Evolutionary conservation across 106 monocot genomes (phyloP).

Genomic region (Acorus calamus): DNA sequence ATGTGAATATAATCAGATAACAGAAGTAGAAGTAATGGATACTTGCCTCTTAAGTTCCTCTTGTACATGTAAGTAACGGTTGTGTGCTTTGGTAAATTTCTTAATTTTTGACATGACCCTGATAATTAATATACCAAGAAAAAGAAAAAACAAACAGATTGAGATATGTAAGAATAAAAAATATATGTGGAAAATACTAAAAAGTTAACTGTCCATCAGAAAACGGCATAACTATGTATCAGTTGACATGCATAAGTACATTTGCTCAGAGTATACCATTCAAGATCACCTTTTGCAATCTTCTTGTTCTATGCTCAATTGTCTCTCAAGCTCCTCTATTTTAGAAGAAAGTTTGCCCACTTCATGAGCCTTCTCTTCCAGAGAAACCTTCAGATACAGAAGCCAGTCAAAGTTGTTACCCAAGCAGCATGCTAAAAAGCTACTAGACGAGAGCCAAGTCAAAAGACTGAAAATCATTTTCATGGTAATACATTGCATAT

Average conservation of each 20-base stretch:
- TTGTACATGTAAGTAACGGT: slow-evolving; percentile 42
- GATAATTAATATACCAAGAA: too few relatives aligned
- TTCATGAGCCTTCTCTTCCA: slow-evolving; percentile 55
- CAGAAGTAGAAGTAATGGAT: not conserved
- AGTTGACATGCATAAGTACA: not conserved
- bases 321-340: slow-evolving; percentile 17
- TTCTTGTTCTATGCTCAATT: slow-evolving; percentile 15
- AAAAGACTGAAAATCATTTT: not conserved
- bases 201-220: too few relatives aligned
- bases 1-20: too few relatives aligned
- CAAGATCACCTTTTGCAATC: slow-evolving; percentile 17
- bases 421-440: not conserved
- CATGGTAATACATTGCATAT: too few relatives aligned
- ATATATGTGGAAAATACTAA: too few relatives aligned
- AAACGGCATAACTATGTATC: not conserved
- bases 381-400: slow-evolving; percentile 12
- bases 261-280: not conserved
- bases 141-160: too few relatives aligned
- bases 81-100: slow-evolving; percentile 47
- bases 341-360: slow-evolving; percentile 15
- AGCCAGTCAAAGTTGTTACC: not conserved
- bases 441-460: not conserved
- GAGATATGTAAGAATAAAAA: too few relatives aligned
- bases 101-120: slow-evolving; percentile 49
- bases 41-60: slow-evolving; percentile 50